Conservation (phyloP, 2,329 filamentous ascomycete genomes). For the Chrysosphaeria jannelii region DNA sequence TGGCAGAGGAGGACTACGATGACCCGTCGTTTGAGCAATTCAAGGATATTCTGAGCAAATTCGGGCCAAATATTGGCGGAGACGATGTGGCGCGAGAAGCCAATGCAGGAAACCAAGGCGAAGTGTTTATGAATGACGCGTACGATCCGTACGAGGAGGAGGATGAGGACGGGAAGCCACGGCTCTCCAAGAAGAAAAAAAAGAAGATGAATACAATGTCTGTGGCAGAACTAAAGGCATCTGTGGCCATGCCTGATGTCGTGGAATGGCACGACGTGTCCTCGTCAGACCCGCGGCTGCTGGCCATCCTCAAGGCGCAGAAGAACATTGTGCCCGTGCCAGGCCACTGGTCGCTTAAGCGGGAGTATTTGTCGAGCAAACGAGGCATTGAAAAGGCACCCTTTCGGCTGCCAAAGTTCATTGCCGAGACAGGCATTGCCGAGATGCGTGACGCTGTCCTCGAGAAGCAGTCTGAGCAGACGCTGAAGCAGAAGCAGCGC, state of each 20-base stretch:
- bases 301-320: conserved; percentile 85
- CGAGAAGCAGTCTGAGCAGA: conserved; percentile 82
- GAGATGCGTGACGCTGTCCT: conserved; percentile 94
- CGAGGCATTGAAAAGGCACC: conserved; percentile 86
- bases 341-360: conserved; percentile 78
- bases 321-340: conserved; percentile 91
- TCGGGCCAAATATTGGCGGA: conserved; percentile 29
- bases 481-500: conserved; percentile 79
- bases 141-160: conserved; percentile 71
- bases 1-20: conserved; percentile 15
- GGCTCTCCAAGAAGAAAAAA: conserved; percentile 78
- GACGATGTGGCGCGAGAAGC: conserved; percentile 32
- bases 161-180: conserved; percentile 18
- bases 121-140: conserved; percentile 58
- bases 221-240: conserved; percentile 72
- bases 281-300: conserved; percentile 58
- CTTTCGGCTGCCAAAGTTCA: conserved; percentile 83
- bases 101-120: conserved; percentile 45
- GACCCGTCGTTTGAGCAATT: conserved; percentile 63
- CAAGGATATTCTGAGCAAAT: conserved; percentile 55
- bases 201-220: conserved; percentile 81
- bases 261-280: conserved; percentile 96
- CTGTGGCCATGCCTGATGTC: conserved; percentile 72
- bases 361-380: conserved; percentile 91
- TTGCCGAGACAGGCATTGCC: conserved; percentile 84